phyloP scores from a whole-genome alignment of 495 filamentous ascomycete species.

The Penicillium tannophilum region DNA sequence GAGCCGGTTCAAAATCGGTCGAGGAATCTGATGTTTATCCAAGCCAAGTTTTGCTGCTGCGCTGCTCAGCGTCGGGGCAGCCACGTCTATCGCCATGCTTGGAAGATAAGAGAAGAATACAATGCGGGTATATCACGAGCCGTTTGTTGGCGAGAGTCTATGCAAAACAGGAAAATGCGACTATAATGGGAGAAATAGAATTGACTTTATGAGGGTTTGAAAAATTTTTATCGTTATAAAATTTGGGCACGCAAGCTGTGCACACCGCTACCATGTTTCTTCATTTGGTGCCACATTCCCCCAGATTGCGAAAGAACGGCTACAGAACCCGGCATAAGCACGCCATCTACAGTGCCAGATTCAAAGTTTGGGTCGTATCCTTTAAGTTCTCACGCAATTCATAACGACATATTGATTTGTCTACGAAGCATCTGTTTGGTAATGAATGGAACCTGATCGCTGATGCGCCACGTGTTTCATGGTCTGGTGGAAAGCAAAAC shows the following conservation, averaged over 20 bases:
- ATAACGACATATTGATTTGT: not conserved
- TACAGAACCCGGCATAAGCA: constrained; percentile 22
- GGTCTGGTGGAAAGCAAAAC: not conserved
- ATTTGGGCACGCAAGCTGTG: constrained; percentile 2
- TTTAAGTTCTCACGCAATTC: not conserved
- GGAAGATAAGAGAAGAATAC: not conserved
- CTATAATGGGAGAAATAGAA: not conserved
- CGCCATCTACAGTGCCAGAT: constrained; percentile 21
- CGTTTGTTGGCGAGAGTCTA: not conserved
- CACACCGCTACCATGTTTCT: constrained; percentile 13
- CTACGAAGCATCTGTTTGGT: too few relatives aligned
- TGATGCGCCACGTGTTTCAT: not conserved
- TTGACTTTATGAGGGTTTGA: not conserved
- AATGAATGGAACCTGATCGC: not conserved
- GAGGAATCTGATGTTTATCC: constrained; percentile 1
- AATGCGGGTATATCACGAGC: not conserved
- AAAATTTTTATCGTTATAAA: not conserved
- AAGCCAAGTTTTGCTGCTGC: constrained; percentile 3
- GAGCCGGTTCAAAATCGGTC: constrained; percentile 16
- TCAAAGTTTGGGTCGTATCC: constrained; percentile 8
- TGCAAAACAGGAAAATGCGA: constrained; percentile 1
- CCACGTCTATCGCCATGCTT: constrained; percentile 19
- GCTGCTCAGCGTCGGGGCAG: constrained; percentile 4
- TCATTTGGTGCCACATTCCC: constrained; percentile 25
- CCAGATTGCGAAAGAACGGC: constrained; percentile 21